Conservation (phyloP, 257 asterid species). For the Solanum virginianum region DNA sequence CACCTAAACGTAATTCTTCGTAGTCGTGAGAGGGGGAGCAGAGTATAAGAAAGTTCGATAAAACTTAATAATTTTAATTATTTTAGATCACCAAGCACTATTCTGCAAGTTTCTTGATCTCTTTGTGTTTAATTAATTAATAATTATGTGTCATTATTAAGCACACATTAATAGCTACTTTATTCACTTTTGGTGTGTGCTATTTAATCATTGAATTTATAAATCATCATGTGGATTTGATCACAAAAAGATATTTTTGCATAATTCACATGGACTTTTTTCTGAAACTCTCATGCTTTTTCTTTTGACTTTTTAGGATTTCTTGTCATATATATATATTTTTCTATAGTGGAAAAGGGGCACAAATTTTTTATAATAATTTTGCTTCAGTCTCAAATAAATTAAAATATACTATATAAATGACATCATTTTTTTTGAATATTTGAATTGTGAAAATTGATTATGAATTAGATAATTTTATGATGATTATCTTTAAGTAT, state of each 20-base stretch:
- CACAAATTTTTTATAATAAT: not conserved
- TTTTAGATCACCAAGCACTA: fast-evolving
- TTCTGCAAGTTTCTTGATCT: not conserved
- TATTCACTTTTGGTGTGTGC: not conserved
- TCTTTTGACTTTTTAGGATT: not conserved
- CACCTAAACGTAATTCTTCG: not conserved
- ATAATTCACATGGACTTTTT: not conserved
- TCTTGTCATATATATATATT: not conserved
- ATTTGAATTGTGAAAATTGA: not conserved
- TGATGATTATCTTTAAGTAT: not conserved
- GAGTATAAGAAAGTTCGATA: not conserved
- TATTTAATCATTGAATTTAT: not conserved
- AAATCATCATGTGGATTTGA: not conserved
- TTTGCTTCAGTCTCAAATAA: not conserved
- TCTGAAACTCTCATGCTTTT: not conserved
- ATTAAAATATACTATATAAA: not conserved
- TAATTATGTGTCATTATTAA: not conserved
- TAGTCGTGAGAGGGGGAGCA: not conserved
- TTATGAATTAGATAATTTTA: not conserved
- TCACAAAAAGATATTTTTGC: not conserved
- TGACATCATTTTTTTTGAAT: not conserved
- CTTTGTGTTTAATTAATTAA: not conserved
- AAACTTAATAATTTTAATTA: not conserved
- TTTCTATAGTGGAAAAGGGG: not conserved
- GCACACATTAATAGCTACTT: not conserved